A percentile compares a stretch with the other conserved stretches of the same genome.
Conservation (phyloP, 164 flowering plant species). For the Pachysandra terminalis region DNA sequence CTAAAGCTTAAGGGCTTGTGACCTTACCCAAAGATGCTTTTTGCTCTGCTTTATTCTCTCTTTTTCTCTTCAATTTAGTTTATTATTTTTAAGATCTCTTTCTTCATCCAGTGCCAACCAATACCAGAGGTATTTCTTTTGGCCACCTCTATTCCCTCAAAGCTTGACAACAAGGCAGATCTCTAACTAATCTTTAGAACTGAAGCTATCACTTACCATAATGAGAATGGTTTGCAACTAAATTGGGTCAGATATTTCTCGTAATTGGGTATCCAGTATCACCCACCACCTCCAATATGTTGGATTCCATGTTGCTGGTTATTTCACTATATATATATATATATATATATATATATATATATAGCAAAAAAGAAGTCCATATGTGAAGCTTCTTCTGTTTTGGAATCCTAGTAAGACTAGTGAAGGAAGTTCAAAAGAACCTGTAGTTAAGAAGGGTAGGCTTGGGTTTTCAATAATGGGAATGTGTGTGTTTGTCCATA, state of each 20-base stretch:
- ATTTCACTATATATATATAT: neutral
- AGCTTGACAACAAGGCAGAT: neutral
- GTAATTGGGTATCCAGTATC: neutral
- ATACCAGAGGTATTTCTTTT: neutral
- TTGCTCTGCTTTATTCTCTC: constrained; percentile 18
- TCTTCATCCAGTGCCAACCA: neutral
- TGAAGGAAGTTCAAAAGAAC: no score
- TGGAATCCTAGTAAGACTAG: no score
- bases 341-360: no score
- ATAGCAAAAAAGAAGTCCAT: no score
- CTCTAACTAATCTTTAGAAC: neutral
- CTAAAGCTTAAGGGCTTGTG: constrained; percentile 19
- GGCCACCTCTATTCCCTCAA: neutral
- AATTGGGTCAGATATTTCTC: neutral
- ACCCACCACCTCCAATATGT: neutral
- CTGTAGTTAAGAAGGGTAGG: no score
- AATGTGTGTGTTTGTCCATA: no score
- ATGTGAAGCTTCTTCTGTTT: no score
- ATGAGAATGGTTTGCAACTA: no score
- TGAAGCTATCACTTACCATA: neutral
- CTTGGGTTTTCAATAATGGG: no score
- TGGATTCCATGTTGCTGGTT: neutral
- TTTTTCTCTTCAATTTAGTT: neutral
- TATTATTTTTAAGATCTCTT: neutral
- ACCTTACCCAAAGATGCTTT: constrained; percentile 31